These are phyloP conservation scores for Beauveria pseudobassiana DNA, from an alignment of 2,329 filamentous ascomycete species.

Conservation along the genomic window DNA sequence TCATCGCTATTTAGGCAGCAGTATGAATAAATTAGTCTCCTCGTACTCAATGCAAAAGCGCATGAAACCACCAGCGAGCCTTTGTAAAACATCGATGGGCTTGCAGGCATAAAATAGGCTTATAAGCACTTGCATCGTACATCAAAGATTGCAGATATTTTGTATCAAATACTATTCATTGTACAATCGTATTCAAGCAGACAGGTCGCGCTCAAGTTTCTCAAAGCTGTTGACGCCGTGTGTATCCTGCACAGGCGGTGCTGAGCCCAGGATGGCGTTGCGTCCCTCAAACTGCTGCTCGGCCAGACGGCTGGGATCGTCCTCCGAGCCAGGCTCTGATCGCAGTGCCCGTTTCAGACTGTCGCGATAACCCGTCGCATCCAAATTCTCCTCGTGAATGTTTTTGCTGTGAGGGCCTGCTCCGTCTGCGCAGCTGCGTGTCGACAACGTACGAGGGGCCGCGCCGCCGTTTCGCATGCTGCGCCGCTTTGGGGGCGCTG, in stretches of 20 bases:
- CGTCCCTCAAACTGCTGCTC: constrained; percentile 33
- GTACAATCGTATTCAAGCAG: not conserved
- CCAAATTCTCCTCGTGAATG: constrained; percentile 30
- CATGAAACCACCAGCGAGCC: not conserved
- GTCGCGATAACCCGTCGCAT: constrained; percentile 25
- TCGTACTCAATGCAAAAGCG: not conserved
- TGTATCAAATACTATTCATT: not conserved
- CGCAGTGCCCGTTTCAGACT: constrained; percentile 31
- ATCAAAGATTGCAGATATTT: too few relatives aligned
- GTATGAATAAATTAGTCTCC: not conserved
- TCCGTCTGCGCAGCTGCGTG: constrained; percentile 24
- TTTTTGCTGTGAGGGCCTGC: constrained; percentile 37
- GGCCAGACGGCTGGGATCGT: constrained; percentile 40
- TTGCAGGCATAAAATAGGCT: not conserved
- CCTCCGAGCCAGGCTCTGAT: constrained; percentile 36
- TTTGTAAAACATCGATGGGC: not conserved
- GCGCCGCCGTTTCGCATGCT: constrained; percentile 16
- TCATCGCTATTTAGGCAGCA: not conserved
- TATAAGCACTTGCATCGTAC: not conserved
- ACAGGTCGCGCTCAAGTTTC: not conserved
- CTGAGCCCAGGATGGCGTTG: not conserved
- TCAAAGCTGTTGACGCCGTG: not conserved
- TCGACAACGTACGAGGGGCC: constrained; percentile 33
- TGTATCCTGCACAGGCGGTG: not conserved
- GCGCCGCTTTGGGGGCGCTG: constrained; percentile 11